Percentiles rank a stretch among this genome's conserved stretches.
Conservation (phyloP, 2,329 filamentous ascomycete genomes). For the Aureobasidium melanogenum region DNA sequence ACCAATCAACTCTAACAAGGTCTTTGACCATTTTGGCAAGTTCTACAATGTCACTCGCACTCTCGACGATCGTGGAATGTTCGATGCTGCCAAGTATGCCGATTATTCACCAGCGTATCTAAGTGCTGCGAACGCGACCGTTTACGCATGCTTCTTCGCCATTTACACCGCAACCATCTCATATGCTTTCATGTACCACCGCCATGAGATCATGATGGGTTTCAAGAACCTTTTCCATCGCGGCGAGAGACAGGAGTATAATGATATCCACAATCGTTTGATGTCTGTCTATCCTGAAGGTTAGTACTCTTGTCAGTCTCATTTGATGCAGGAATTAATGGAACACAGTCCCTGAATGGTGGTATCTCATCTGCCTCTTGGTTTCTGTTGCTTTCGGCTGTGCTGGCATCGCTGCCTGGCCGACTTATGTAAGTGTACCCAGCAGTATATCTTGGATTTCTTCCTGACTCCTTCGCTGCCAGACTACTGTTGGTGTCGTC, state of each 20-base stretch:
- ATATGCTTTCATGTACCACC: not conserved
- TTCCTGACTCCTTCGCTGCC: not conserved
- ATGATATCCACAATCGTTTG: not conserved
- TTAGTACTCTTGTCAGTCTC: not conserved
- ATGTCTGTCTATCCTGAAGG: slow-evolving; percentile 6
- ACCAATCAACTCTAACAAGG: slow-evolving; percentile 36
- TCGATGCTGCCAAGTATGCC: not conserved
- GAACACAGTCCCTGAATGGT: not conserved
- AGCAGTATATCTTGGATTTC: not conserved
- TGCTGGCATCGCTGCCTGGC: slow-evolving; percentile 4
- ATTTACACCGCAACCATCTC: slow-evolving; percentile 1
- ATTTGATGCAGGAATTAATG: not conserved
- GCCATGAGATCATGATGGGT: slow-evolving; percentile 8
- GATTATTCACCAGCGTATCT: not conserved
- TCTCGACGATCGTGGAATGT: not conserved
- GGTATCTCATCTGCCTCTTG: not conserved
- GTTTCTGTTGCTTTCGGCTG: not conserved
- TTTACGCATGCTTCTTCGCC: not conserved
- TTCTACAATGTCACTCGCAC: slow-evolving; percentile 6
- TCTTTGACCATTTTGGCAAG: slow-evolving; percentile 1
- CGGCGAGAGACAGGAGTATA: not conserved
- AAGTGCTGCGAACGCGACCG: not conserved
- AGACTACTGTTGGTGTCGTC: not conserved
- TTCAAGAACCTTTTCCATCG: not conserved
- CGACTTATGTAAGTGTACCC: not conserved